Conservation (phyloP, 805 yeast species). For the Ogataea pignaliae region DNA sequence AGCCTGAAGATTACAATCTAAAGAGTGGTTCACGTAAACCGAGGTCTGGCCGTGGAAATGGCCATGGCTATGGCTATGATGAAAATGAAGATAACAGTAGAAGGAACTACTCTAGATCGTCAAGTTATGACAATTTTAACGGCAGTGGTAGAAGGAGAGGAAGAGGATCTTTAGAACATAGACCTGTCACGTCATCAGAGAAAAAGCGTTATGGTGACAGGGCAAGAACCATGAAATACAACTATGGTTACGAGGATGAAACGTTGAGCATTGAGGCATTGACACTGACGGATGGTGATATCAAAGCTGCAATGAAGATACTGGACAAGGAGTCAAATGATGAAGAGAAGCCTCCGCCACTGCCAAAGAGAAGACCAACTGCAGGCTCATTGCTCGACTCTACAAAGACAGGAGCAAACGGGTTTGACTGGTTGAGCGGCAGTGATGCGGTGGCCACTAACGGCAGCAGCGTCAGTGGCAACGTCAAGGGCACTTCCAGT, state of each 20-base stretch:
- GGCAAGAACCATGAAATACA: constrained; percentile 41
- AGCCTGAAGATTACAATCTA: constrained; percentile 34
- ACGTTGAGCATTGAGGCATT: constrained; percentile 64
- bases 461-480: constrained; percentile 16
- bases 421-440: constrained; percentile 34
- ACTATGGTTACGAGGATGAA: constrained; percentile 53
- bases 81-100: constrained; percentile 4
- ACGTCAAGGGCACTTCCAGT: constrained; percentile 15
- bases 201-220: constrained; percentile 46
- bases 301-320: constrained; percentile 55
- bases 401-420: constrained; percentile 30
- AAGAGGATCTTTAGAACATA: constrained; percentile 36
- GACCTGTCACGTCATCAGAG: constrained; percentile 52
- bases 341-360: constrained; percentile 45
- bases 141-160: constrained; percentile 9
- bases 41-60: constrained; percentile 11
- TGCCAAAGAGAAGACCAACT: constrained; percentile 37
- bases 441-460: constrained; percentile 12
- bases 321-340: constrained; percentile 37
- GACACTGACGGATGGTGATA: constrained; percentile 51
- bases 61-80: not conserved
- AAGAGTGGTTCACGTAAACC: constrained; percentile 6
- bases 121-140: not conserved
- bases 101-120: not conserved
- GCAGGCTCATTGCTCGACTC: constrained; percentile 28